Evolutionary conservation across 306 rosid genomes (phyloP).

Genomic region (Gastrolobium bilobum): DNA sequence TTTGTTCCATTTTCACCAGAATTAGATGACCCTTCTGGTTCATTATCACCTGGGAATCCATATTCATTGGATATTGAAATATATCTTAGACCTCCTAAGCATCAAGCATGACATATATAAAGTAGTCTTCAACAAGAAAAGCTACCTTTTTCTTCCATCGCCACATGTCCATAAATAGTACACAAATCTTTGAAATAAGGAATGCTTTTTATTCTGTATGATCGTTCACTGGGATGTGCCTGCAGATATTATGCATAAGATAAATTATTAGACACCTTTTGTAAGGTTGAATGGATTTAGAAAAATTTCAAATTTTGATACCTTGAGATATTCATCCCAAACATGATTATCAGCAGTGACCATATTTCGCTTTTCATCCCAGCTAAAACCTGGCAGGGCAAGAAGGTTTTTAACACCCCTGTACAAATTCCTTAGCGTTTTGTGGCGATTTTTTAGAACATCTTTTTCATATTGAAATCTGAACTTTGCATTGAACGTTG

Average conservation of each 20-base stretch:
- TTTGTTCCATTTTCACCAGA: constrained; percentile 52
- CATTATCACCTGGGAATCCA: constrained; percentile 56
- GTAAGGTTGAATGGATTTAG: background rate
- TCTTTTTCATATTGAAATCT: constrained; percentile 80
- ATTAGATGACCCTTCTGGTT: constrained; percentile 52
- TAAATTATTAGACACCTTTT: constrained; percentile 25
- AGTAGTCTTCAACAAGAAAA: constrained; percentile 32
- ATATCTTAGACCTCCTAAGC: constrained; percentile 41
- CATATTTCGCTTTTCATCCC: constrained; percentile 79
- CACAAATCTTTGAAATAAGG: constrained; percentile 68
- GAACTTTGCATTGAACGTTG: constrained; percentile 71
- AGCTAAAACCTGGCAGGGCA: constrained; percentile 67
- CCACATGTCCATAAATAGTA: constrained; percentile 60
- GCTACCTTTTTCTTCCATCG: constrained; percentile 58
- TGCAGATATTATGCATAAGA: constrained; percentile 46
- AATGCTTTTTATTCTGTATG: constrained; percentile 72
- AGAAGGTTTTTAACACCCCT: constrained; percentile 67
- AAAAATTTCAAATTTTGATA: constrained; percentile 37
- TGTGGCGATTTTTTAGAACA: constrained; percentile 77
- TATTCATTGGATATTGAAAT: constrained; percentile 38
- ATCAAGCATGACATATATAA: constrained; percentile 38
- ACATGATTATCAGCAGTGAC: constrained; percentile 71
- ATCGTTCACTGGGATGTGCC: constrained; percentile 67
- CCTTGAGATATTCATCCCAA: constrained; percentile 85
- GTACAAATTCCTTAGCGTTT: constrained; percentile 74